Percentiles rank a stretch among this genome's conserved stretches.
Evolutionary conservation across 805 yeast species (phyloP).

Genomic region (Grigorovia humatica): DNA sequence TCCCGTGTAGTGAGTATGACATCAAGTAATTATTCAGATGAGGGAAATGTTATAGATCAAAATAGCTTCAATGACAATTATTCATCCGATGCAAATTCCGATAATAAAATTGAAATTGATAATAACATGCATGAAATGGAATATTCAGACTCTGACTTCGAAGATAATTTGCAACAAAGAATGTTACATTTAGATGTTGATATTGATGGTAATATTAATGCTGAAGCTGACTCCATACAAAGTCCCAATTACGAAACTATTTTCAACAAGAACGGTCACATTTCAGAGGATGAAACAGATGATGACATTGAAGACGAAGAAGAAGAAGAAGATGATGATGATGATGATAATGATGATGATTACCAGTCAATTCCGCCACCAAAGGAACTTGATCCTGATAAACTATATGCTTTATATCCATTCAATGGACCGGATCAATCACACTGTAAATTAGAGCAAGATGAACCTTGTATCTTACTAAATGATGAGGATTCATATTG

Average conservation of each 20-base stretch:
- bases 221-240: not conserved
- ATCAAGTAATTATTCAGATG: conserved; percentile 10
- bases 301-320: conserved; percentile 12
- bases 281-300: not conserved
- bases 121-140: conserved; percentile 6
- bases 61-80: not conserved
- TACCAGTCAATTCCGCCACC: conserved; percentile 49
- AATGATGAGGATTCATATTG: conserved; percentile 91
- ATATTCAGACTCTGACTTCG: conserved; percentile 30
- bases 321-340: conserved; percentile 13
- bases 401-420: conserved; percentile 76
- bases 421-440: conserved; percentile 89
- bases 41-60: not conserved
- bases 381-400: conserved; percentile 68
- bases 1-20: conserved; percentile 8
- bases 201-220: conserved; percentile 1
- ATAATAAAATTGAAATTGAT: not conserved
- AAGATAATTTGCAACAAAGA: conserved; percentile 26
- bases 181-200: conserved; percentile 14
- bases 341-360: conserved; percentile 32
- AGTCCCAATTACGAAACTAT: conserved; percentile 2
- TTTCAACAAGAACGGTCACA: conserved; percentile 4
- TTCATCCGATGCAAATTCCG: not conserved
- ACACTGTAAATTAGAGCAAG: conserved; percentile 69
- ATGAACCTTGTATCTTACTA: conserved; percentile 71